Base-by-base conservation (phyloP, 345 rosid species). In the Erucastrum elatum region DNA sequence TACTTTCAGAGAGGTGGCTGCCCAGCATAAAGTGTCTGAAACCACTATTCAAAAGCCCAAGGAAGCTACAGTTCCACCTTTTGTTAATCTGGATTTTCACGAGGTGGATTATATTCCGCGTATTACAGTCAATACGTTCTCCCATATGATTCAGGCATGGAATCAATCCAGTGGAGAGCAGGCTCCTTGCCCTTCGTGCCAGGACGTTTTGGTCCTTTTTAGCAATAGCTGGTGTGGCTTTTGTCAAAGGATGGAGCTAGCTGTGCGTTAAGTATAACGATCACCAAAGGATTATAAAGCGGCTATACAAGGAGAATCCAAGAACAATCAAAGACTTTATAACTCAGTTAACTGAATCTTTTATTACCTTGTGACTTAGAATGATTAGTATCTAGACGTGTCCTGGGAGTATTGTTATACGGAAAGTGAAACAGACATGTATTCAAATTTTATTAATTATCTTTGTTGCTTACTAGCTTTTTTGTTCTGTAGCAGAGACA, bases 171-270 rank as follows among this genome's bases (percentile, higher is more conserved):
- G 80, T 69, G 35, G 53, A 53, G 85, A 73, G 74, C 83, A 83
- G 58, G 76, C 81, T 30, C 68, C 80, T 4, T 66, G 74, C 74
- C 85, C 86, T 26, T 74, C 83, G 87, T 85, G 84, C 76, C 85
- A 86, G 83, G 98, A 94, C 87, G 91, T 92, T 77, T 78, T 94
- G 77, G 97, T 94, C 71, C 94, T 92, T 59, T 94, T 94, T 80
- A 90, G 90, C 84, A 89, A 81, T 76, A 84, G 77, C 7, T 92
- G 97, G 98, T 92, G 98, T 83, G 98, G 94, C 25, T 92, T 94
- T 85, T 94, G 98, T 81, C 97, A 88, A 84, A 88, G 97, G 87
- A 92, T 90, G 97, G 98, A 88, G 76, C 87, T 91, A 77, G 89
- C 87, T 82, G 88, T 92, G 74, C 88, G 94, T 77, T 98, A 92